These are phyloP conservation scores for Nicotiana attenuata DNA, from an alignment of 257 asterid species.

Conservation along the genomic window DNA sequence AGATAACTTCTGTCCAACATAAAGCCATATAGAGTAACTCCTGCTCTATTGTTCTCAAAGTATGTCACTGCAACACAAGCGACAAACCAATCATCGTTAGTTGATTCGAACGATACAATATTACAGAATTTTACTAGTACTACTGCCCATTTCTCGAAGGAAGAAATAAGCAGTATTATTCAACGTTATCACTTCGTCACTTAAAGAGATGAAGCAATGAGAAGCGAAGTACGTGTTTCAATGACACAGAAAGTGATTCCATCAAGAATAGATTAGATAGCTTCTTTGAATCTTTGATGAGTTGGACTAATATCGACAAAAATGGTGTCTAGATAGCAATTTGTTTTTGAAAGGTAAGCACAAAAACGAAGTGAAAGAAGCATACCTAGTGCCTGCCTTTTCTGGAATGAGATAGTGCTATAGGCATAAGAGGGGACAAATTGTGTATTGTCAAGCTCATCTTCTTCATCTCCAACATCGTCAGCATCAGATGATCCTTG, in stretches of 20 bases:
- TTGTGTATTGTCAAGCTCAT: slow-evolving; percentile 66
- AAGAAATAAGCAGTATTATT: background rate
- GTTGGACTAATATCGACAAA: background rate
- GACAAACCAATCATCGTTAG: background rate
- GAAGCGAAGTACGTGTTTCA: background rate
- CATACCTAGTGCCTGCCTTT: slow-evolving; percentile 87
- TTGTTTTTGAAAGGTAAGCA: no score
- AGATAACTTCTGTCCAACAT: slow-evolving; percentile 78
- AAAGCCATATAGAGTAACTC: slow-evolving; percentile 84
- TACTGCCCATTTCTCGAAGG: background rate
- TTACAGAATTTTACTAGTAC: background rate
- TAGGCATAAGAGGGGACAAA: slow-evolving; percentile 51
- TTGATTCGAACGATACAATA: background rate
- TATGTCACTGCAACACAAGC: slow-evolving; percentile 51
- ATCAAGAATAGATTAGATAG: background rate
- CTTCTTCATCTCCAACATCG: slow-evolving; percentile 94
- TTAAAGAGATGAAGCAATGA: background rate
- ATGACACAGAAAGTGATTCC: background rate
- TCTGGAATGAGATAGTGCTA: slow-evolving; percentile 86
- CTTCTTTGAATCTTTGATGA: background rate
- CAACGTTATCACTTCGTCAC: background rate
- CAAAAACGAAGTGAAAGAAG: background rate
- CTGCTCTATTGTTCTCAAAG: slow-evolving; percentile 86
- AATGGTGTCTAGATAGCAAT: no score
- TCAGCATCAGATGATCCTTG: slow-evolving; percentile 50